Evolutionary conservation across 805 yeast species (phyloP).

Genomic region (Sugiyamaella valdiviana): DNA sequence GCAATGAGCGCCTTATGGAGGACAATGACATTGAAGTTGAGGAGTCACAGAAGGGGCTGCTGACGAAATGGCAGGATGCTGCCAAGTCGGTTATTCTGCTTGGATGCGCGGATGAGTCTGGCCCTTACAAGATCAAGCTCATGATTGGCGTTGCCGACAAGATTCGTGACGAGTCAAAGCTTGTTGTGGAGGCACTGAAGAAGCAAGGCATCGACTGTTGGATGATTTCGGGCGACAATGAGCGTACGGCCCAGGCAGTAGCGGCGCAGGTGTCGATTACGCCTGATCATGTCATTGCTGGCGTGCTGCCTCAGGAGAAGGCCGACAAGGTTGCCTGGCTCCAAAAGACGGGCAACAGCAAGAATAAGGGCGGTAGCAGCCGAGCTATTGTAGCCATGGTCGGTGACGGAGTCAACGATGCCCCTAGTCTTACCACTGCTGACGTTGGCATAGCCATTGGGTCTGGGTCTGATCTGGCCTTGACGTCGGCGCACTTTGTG

Average conservation of each 20-base stretch:
- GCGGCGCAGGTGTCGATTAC: conserved; percentile 58
- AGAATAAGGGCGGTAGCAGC: conserved; percentile 12
- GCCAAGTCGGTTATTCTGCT: conserved; percentile 60
- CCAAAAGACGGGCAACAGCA: conserved; percentile 38
- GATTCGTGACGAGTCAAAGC: conserved; percentile 46
- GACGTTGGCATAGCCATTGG: conserved; percentile 76
- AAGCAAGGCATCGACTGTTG: conserved; percentile 48
- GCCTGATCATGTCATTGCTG: conserved; percentile 50
- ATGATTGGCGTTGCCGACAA: conserved; percentile 55
- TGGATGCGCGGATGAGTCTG: conserved; percentile 31
- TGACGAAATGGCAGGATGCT: conserved; percentile 52
- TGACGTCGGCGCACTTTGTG: conserved; percentile 69
- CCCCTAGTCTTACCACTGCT: conserved; percentile 70
- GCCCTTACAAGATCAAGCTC: conserved; percentile 36
- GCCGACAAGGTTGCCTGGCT: conserved; percentile 53
- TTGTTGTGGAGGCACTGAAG: conserved; percentile 42
- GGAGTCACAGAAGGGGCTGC: conserved; percentile 18
- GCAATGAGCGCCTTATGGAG: conserved; percentile 53
- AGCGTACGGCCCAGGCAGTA: conserved; percentile 58
- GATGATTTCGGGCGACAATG: conserved; percentile 76
- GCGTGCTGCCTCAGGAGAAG: conserved; percentile 69
- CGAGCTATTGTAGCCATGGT: conserved; percentile 61
- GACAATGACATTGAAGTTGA: conserved; percentile 40
- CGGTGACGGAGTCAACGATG: conserved; percentile 81
- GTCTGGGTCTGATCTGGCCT: conserved; percentile 69